Evolutionary conservation across 768 basidiomycete species (phyloP), one percentile per base, ranked within the genome.

Genomic region (Exidia glandulosa): DNA sequence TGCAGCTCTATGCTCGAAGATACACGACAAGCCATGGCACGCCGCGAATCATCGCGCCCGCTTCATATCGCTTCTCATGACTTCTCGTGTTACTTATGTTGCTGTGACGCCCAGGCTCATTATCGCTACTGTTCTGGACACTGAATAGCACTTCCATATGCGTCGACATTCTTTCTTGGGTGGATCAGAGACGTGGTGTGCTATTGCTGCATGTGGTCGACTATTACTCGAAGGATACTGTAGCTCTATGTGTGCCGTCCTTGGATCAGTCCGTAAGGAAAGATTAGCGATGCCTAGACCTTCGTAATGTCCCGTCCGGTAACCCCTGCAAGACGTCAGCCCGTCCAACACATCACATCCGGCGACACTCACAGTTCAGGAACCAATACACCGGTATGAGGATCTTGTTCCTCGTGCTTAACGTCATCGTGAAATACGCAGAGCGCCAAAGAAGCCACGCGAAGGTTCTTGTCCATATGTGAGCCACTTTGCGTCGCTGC

Each of bases 371-470:
- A 82, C 86, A 87, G 68, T 85, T 87, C 65, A 87, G 67, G 74
- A 86, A 62, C 60, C 63, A 62, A 30, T 60, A 62, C 30, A 60
- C 32, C 10, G 61, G 61, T 3, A 61, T 50, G 7, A 57, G 27
- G 23, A 61, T 59, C 83, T 83, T 87, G 71, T 89, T 89, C 69
- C 86, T 76, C 63, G 79, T 61, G 66, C 85, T 88, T 58, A 90
- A 69, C 3, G 87, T 87, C 81, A 81, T 82, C 4, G 86, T 86
- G 69, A 88, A 87, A 72, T 91, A 90, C 2, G 88, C 87, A 19
- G 84, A 86, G 58, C 88, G 77, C 88, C 88, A 90, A 55, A 90
- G 74, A 32, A 90, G 74, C 87, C 87, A 90, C 12, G 88, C 88
- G 37, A 87, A 62, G 36, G 85, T 77, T 23, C 65, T 66, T 5